Percentiles rank a stretch among this genome's conserved stretches.
Evolutionary conservation across 1,284 basidiomycete species (phyloP).

Genomic region (Cryptococcus sp.): DNA sequence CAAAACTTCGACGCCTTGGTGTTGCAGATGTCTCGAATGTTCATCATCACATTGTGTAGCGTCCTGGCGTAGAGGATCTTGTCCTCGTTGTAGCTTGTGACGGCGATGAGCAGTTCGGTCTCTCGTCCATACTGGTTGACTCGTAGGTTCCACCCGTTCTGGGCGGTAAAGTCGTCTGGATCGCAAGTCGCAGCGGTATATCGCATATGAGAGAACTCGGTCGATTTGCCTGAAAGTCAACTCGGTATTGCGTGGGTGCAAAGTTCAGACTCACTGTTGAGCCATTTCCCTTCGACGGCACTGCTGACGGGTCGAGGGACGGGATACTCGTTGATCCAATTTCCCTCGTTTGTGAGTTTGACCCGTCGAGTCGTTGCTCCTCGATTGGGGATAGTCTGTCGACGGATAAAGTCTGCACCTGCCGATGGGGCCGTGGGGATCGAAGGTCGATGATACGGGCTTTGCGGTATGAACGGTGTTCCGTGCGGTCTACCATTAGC

Average conservation of each 20-base stretch:
- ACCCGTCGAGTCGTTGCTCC: conserved; percentile 82
- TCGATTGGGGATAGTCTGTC: conserved; percentile 78
- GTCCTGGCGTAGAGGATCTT: conserved; percentile 90
- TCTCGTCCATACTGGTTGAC: conserved; percentile 78
- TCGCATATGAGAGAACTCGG: conserved; percentile 61
- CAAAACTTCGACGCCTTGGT: conserved; percentile 91
- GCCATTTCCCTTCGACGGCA: conserved; percentile 77
- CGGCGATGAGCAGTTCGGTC: conserved; percentile 88
- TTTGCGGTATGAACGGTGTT: neutral
- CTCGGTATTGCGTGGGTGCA: too few species aligned
- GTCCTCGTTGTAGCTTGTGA: conserved; percentile 67
- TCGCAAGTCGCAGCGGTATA: conserved; percentile 91
- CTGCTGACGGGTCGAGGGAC: conserved; percentile 81
- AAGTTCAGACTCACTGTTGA: conserved; percentile 36
- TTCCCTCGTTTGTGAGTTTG: conserved; percentile 75
- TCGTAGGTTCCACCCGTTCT: conserved; percentile 73
- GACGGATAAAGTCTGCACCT: conserved; percentile 49
- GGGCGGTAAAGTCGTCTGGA: conserved; percentile 83
- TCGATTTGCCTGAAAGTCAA: neutral
- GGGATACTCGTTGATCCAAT: conserved; percentile 81
- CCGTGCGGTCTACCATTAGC: neutral
- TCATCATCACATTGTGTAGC: conserved; percentile 91
- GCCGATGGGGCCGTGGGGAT: conserved; percentile 4
- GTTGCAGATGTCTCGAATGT: conserved; percentile 97
- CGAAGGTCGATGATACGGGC: conserved; percentile 8